Percentiles rank a stretch among this genome's conserved stretches.
phyloP scores from a whole-genome alignment of 176 grass and related monocot genomes.

The Carex kokanica region DNA sequence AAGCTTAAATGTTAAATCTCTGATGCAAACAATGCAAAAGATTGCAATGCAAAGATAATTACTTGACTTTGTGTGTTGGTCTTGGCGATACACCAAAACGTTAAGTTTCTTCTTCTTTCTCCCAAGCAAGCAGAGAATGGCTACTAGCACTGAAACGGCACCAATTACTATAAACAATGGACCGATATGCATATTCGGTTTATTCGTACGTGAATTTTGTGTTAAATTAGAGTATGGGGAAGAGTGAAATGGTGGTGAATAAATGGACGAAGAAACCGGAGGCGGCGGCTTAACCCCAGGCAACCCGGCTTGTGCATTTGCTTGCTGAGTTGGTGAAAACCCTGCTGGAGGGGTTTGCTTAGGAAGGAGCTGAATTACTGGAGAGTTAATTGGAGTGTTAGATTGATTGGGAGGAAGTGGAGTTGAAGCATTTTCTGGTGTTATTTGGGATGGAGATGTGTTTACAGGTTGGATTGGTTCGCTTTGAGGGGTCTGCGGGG shows the following conservation, averaged over 20 bases:
- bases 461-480: not conserved
- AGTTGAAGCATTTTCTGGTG: constrained; percentile 15
- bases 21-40: not conserved
- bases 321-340: constrained; percentile 14
- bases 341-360: constrained; percentile 7
- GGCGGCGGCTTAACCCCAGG: not conserved
- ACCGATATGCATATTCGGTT: constrained; percentile 21
- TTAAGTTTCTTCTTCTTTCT: constrained; percentile 36
- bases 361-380: not conserved
- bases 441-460: not conserved
- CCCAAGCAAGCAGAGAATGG: constrained; percentile 24
- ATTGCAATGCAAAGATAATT: not conserved
- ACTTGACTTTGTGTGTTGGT: constrained; percentile 10
- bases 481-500: not conserved
- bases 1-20: not conserved
- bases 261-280: constrained; percentile 5
- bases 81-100: constrained; percentile 26
- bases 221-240: not conserved
- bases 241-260: not conserved
- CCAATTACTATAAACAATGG: constrained; percentile 26
- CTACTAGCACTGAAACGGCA: constrained; percentile 25
- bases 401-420: not conserved
- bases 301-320: not conserved
- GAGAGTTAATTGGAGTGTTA: constrained; percentile 11
- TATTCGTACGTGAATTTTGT: constrained; percentile 3